These are phyloP conservation scores for Syzygium grande DNA, from an alignment of 345 rosid species.

Conservation along the genomic window DNA sequence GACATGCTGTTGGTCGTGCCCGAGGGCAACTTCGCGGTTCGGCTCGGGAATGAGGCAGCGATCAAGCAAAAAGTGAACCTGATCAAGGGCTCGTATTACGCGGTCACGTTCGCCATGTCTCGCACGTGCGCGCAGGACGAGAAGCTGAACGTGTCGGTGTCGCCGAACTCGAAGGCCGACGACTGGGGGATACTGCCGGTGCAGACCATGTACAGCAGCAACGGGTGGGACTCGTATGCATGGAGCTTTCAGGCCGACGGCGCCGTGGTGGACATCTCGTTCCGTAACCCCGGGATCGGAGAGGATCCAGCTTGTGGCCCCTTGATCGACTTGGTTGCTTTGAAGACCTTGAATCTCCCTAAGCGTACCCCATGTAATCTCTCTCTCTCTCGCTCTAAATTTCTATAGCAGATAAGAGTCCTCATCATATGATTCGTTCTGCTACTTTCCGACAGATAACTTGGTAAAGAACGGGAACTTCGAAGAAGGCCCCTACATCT, in stretches of 20 bases:
- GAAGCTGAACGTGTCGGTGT: conserved; percentile 55
- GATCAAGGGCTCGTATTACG: conserved; percentile 28
- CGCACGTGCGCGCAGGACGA: conserved; percentile 80
- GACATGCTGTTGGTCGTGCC: conserved; percentile 80
- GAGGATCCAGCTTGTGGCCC: conserved; percentile 79
- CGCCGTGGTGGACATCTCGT: conserved; percentile 22
- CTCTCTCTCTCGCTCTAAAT: neutral
- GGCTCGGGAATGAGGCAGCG: conserved; percentile 67
- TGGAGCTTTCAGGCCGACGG: conserved; percentile 66
- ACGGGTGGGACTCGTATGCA: conserved; percentile 69
- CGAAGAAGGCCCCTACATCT: conserved; percentile 61
- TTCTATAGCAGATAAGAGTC: neutral
- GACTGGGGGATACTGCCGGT: conserved; percentile 63
- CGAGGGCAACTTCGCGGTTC: conserved; percentile 42
- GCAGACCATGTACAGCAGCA: conserved; percentile 80
- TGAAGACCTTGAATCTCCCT: conserved; percentile 41
- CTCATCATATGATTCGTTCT: neutral
- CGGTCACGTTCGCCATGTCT: conserved; percentile 62
- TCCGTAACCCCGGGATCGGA: conserved; percentile 61
- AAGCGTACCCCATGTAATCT: conserved; percentile 26
- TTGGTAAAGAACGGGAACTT: conserved; percentile 51
- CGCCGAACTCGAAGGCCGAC: conserved; percentile 21
- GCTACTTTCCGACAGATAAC: conserved; percentile 12
- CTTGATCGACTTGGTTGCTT: conserved; percentile 49
- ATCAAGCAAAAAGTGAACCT: conserved; percentile 49